Conservation (phyloP, 169 alveolate genomes). For the Pseudocohnilembus persalinus region DNA sequence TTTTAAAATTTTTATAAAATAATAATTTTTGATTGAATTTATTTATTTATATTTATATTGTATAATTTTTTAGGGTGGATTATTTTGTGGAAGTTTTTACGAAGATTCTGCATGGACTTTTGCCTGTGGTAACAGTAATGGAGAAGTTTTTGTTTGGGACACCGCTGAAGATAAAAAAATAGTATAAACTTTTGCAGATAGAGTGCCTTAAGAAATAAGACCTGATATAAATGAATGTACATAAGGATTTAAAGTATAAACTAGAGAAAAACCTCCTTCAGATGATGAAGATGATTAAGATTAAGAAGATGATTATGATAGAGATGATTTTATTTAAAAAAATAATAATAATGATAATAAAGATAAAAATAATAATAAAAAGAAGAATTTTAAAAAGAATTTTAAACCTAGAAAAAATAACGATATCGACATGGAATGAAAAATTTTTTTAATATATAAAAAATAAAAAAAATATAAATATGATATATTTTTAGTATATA, state of each 20-base stretch:
- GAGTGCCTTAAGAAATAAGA: slow-evolving; percentile 23
- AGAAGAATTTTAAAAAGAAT: too few species aligned
- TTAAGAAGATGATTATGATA: not conserved
- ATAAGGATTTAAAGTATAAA: not conserved
- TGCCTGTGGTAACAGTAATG: slow-evolving; percentile 84
- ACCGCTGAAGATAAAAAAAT: slow-evolving; percentile 59
- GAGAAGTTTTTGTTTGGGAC: slow-evolving; percentile 85
- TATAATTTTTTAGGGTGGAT: slow-evolving; percentile 52
- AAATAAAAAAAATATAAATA: too few species aligned
- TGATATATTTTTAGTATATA: too few species aligned
- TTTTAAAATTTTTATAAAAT: too few species aligned
- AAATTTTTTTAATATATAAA: too few species aligned
- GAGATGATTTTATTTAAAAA: too few species aligned
- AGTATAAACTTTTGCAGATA: slow-evolving; percentile 24
- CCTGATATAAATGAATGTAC: slow-evolving; percentile 13
- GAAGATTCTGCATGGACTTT: slow-evolving; percentile 82
- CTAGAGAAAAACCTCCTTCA: not conserved
- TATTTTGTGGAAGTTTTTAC: slow-evolving; percentile 71
- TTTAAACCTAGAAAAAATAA: too few species aligned
- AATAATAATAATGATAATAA: too few species aligned
- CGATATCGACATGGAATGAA: too few species aligned
- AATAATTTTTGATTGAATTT: not conserved
- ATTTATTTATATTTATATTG: not conserved
- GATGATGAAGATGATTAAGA: not conserved
- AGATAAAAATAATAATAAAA: too few species aligned